A percentile compares a stretch with the other conserved stretches of the same genome.
phyloP scores from a whole-genome alignment of 345 rosid species.

The Populus alba region DNA sequence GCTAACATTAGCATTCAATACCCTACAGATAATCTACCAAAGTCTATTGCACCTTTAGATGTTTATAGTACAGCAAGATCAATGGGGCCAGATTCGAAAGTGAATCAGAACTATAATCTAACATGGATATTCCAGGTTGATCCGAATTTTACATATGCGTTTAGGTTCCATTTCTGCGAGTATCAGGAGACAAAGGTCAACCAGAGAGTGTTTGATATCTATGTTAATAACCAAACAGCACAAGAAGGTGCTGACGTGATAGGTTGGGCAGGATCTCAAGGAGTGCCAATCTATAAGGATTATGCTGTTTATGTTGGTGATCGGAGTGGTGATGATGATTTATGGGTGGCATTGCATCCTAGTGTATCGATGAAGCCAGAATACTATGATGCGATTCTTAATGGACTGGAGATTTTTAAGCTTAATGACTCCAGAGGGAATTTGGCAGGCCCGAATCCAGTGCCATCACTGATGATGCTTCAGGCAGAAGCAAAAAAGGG shows the following conservation, averaged over 20 bases:
- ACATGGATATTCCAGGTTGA: conserved; percentile 23
- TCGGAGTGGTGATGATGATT: conserved; percentile 11
- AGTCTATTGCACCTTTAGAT: conserved; percentile 16
- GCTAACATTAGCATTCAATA: conserved; percentile 15
- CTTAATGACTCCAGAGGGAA: conserved; percentile 13
- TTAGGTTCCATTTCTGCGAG: conserved; percentile 30
- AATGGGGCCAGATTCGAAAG: conserved; percentile 12
- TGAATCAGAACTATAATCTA: conserved; percentile 20
- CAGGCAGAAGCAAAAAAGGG: conserved; percentile 4
- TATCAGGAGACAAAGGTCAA: conserved; percentile 2
- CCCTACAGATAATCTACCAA: conserved; percentile 8
- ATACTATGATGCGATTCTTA: conserved; percentile 23
- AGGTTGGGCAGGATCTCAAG: conserved; percentile 21
- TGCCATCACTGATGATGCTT: conserved; percentile 15
- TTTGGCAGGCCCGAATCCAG: conserved; percentile 28
- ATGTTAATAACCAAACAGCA: conserved; percentile 26
- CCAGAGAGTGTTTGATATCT: conserved; percentile 27
- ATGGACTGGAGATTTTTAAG: conserved; percentile 28
- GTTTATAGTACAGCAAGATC: conserved; percentile 21
- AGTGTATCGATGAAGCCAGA: conserved; percentile 18
- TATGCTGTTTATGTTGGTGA: conserved; percentile 12
- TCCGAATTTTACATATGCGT: conserved; percentile 20
- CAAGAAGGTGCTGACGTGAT: conserved; percentile 25
- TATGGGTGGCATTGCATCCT: conserved; percentile 32
- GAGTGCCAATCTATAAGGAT: conserved; percentile 27